Conservation (phyloP, 129 eudicot genomes). For the Tagetes patula region DNA sequence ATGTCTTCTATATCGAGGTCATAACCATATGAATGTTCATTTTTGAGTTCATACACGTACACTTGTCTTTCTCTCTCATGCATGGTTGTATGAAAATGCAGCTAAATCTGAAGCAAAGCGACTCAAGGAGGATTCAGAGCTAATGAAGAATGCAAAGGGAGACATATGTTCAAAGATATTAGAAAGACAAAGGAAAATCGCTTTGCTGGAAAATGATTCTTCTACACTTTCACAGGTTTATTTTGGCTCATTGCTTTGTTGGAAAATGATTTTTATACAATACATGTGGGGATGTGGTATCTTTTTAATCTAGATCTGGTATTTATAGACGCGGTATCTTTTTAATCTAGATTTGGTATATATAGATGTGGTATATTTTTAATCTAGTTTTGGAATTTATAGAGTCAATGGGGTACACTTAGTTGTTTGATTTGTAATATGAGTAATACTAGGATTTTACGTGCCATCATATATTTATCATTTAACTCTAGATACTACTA, state of each 20-base stretch:
- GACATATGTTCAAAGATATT: slow-evolving; percentile 60
- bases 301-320: neutral
- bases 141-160: slow-evolving; percentile 59
- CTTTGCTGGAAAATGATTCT: slow-evolving; percentile 65
- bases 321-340: neutral
- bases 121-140: slow-evolving; percentile 56
- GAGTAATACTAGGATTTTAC: neutral
- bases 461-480: neutral
- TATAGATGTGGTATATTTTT: neutral
- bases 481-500: slow-evolving; percentile 10
- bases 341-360: neutral
- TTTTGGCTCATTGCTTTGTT: slow-evolving; percentile 1
- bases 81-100: slow-evolving; percentile 36
- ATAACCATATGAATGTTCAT: neutral
- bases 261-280: neutral
- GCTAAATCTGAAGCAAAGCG: slow-evolving; percentile 58
- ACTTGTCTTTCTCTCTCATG: slow-evolving; percentile 13
- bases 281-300: neutral
- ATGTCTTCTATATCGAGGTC: neutral
- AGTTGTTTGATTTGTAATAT: slow-evolving; percentile 4
- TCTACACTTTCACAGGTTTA: slow-evolving; percentile 66
- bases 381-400: neutral
- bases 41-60: slow-evolving; percentile 1
- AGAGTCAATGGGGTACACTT: slow-evolving; percentile 4
- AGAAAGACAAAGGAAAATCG: slow-evolving; percentile 61